Percentiles rank a stretch among this genome's conserved stretches.
Evolutionary conservation across 2,329 filamentous ascomycete species (phyloP).

Genomic region (Zymoseptoria passerinii): DNA sequence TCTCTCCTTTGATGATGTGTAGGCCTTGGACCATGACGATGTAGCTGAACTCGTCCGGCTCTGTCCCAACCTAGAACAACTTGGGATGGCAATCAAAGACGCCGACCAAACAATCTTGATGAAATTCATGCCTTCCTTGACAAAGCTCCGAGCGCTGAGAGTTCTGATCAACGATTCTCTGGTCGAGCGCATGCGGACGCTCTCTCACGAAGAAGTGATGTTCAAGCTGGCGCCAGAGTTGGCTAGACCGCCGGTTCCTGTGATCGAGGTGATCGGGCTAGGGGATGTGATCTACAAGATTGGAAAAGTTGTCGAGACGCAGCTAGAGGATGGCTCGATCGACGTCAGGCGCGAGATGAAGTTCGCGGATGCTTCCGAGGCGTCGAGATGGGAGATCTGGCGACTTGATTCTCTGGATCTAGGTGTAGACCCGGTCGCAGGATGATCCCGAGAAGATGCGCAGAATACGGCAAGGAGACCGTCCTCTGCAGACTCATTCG

Average conservation of each 20-base stretch:
- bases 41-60: conserved; percentile 45
- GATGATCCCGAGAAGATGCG: neutral
- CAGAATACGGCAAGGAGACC: neutral
- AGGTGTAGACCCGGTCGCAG: conserved; percentile 15
- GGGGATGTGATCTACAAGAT: conserved; percentile 34
- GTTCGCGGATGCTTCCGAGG: conserved; percentile 28
- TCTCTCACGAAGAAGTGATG: conserved; percentile 22
- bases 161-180: conserved; percentile 29
- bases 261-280: conserved; percentile 34
- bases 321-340: conserved; percentile 18
- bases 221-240: conserved; percentile 24
- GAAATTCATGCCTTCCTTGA: conserved; percentile 30
- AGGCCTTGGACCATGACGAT: conserved; percentile 38
- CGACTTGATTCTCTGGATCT: conserved; percentile 33
- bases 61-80: conserved; percentile 52
- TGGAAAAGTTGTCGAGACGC: conserved; percentile 17
- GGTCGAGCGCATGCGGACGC: conserved; percentile 7
- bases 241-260: conserved; percentile 4
- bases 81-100: conserved; percentile 50
- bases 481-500: conserved; percentile 13
- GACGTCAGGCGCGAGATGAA: conserved; percentile 25
- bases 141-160: conserved; percentile 35
- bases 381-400: conserved; percentile 39
- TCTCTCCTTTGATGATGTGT: neutral
- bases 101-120: conserved; percentile 40